Percentiles rank a stretch among this genome's conserved stretches.
These are phyloP conservation scores for Lomentospora prolificans DNA, from an alignment of 2,329 filamentous ascomycete genomes.

Conservation along the genomic window DNA sequence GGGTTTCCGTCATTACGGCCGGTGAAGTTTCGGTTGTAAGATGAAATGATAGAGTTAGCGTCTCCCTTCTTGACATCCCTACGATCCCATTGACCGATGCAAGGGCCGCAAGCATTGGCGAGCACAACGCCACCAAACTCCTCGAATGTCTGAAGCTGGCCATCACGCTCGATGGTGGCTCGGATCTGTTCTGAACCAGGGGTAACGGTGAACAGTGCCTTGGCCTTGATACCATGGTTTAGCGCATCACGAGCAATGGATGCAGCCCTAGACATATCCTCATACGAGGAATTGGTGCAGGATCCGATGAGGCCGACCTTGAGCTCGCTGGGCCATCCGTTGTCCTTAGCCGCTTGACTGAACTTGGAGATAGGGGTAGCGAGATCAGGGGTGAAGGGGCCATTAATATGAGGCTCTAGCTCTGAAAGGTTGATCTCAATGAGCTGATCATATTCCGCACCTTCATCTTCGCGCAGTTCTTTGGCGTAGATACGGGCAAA, in stretches of 20 bases:
- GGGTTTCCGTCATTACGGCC: conserved; percentile 96
- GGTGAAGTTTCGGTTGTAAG: conserved; percentile 99
- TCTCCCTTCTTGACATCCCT: conserved; percentile 89
- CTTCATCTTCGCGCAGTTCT: conserved; percentile 79
- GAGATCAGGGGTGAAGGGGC: conserved; percentile 96
- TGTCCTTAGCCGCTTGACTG: conserved; percentile 84
- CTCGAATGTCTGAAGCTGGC: conserved; percentile 88
- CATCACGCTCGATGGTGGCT: conserved; percentile 82
- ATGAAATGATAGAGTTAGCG: conserved; percentile 93
- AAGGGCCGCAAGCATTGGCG: conserved; percentile 88
- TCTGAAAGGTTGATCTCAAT: conserved; percentile 93
- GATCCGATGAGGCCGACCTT: conserved; percentile 96
- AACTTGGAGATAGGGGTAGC: conserved; percentile 97
- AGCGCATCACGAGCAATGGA: conserved; percentile 88
- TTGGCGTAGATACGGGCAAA: conserved; percentile 76
- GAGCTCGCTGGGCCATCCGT: conserved; percentile 92
- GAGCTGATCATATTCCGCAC: conserved; percentile 88
- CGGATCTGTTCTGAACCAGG: conserved; percentile 96
- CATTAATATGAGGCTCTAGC: conserved; percentile 97
- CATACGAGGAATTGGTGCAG: conserved; percentile 84
- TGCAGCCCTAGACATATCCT: conserved; percentile 89
- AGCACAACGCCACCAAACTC: conserved; percentile 92
- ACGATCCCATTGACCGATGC: conserved; percentile 94
- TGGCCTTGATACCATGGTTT: conserved; percentile 86
- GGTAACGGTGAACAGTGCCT: conserved; percentile 87